A percentile compares a stretch with the other conserved stretches of the same genome.
Conservation (phyloP, 495 filamentous ascomycete species). For the Talaromyces nanjingensis region DNA sequence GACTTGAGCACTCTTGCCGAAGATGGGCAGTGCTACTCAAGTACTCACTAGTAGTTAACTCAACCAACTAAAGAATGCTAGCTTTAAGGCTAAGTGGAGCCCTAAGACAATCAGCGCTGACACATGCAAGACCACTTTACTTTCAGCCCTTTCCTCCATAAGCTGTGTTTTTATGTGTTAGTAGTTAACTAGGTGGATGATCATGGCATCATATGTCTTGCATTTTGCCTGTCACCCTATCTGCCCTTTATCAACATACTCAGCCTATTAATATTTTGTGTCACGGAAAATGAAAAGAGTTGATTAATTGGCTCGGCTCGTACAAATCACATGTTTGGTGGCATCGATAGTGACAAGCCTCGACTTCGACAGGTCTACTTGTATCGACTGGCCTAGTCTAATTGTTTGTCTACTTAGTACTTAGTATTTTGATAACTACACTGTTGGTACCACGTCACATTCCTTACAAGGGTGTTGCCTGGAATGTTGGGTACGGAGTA, state of each 20-base stretch:
- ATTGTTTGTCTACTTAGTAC: neutral
- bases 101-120: neutral
- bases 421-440: neutral
- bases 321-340: neutral
- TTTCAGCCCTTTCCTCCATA: neutral
- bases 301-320: neutral
- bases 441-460: neutral
- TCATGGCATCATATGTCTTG: constrained; percentile 5
- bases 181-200: neutral
- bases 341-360: neutral
- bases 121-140: neutral
- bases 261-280: neutral
- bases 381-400: neutral
- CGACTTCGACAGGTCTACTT: neutral
- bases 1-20: neutral
- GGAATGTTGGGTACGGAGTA: neutral
- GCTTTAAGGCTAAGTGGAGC: neutral
- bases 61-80: neutral
- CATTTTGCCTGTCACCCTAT: neutral
- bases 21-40: no score
- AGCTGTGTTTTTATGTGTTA: neutral
- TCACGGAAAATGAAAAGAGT: neutral
- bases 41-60: no score
- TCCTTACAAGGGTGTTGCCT: neutral
- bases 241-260: neutral